Base-by-base conservation (phyloP, 2,329 filamentous ascomycete genomes). In the Beauveria varroae region DNA sequence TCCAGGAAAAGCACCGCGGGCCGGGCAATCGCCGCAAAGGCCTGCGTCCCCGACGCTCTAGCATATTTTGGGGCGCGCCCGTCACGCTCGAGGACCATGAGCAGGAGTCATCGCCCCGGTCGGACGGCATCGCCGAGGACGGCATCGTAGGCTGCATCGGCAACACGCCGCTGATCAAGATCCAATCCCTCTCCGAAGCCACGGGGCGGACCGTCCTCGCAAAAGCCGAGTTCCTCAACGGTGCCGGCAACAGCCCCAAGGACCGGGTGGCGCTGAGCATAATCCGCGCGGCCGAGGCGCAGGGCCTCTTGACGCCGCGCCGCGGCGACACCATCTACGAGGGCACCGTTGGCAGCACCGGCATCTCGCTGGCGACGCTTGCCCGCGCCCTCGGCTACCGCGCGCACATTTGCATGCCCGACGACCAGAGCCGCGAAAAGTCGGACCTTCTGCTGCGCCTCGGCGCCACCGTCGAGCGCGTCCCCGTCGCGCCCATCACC, bases 191-290 rank as follows among this genome's bases (percentile, higher is more conserved):
- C 26, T 96, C 90, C 3, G 86, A 89, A 52, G 91, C 87, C 20
- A 97, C 95, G 4, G 92, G 92, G 22, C 92, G 95, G 69, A 86
- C 86, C 46, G 96, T 99, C 69, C 80, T 98, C 41, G 95, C 88
- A 66, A 99, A 99, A 76, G 92, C 92, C 54, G 95, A 99, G 82
- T 96, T 96, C 71, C 83, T 99, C 60, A 98, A 99, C 76, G 95
- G 93, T 55, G 93, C 93, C 3, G 95, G 95, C 18, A 90, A 91
- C 68, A 95, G 90, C 67, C 93, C 95, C 46, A 99, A 99, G 75
- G 95, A 99, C 75, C 86, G 95, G 58, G 95, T 99, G 16, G 95
- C 95, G 1, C 81, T 98, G 43, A 89, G 84, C 75, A 96, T 98
- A 80, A 96, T 99, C 72, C 77, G 85, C 50, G 76, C 86, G 73